Evolutionary conservation across 1,284 basidiomycete species (phyloP).

Genomic region (Cryptococcus jaspeensis): DNA sequence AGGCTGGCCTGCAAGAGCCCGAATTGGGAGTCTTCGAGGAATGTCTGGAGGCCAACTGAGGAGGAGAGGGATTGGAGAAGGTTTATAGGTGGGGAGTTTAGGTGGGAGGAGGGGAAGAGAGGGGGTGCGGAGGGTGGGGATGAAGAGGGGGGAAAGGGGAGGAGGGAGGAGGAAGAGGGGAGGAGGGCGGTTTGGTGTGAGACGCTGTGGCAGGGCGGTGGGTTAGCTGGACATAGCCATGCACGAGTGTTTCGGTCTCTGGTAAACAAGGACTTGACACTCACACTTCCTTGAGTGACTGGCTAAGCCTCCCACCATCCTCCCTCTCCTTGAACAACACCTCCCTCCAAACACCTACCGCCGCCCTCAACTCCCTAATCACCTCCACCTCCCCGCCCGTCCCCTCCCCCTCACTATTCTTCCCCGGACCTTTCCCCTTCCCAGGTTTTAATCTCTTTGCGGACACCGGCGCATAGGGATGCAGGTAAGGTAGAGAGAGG

Average conservation of each 20-base stretch:
- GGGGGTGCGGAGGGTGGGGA: background rate
- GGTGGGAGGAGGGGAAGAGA: background rate
- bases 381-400: conserved; percentile 7
- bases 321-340: conserved; percentile 8
- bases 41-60: conserved; percentile 35
- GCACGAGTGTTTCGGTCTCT: conserved; percentile 4
- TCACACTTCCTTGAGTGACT: conserved; percentile 36
- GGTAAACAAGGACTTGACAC: no score
- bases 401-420: conserved; percentile 16
- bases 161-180: conserved; percentile 21
- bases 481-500: conserved; percentile 24
- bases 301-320: conserved; percentile 22
- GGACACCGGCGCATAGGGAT: conserved; percentile 31
- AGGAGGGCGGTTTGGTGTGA: conserved; percentile 33
- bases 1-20: conserved; percentile 38
- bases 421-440: conserved; percentile 20
- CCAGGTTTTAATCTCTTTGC: conserved; percentile 13
- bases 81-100: no score
- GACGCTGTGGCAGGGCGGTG: conserved; percentile 19
- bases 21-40: conserved; percentile 47
- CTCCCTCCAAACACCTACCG: conserved; percentile 11
- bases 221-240: conserved; percentile 2
- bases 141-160: conserved; percentile 13
- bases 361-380: conserved; percentile 8
- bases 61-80: conserved; percentile 33